phyloP scores from a whole-genome alignment of 306 rosid genomes.

The Glycyrrhiza uralensis region DNA sequence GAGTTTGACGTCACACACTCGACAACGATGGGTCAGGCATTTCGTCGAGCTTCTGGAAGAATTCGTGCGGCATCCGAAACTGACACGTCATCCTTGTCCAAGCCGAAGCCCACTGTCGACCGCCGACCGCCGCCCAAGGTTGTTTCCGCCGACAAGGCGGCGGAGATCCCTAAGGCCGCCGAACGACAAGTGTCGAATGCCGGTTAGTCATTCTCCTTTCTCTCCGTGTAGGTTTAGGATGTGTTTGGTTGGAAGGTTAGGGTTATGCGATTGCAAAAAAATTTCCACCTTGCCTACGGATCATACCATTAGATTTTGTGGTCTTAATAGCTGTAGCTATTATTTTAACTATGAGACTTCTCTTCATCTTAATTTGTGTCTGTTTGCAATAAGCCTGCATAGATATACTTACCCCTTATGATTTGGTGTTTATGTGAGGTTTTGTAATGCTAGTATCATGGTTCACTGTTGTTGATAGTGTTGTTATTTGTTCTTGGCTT shows the following conservation, averaged over 20 bases:
- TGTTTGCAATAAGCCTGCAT: neutral
- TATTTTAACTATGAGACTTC: neutral
- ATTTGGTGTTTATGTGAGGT: conserved; percentile 20
- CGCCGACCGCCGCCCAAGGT: conserved; percentile 44
- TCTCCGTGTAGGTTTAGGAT: neutral
- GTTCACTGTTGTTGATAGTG: conserved; percentile 23
- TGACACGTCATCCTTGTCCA: conserved; percentile 47
- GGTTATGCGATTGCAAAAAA: conserved; percentile 2
- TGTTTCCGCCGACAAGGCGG: conserved; percentile 25
- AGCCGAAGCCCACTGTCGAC: conserved; percentile 43
- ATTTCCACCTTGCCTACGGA: neutral
- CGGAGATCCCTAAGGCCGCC: conserved; percentile 37
- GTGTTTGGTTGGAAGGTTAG: neutral
- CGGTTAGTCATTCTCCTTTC: conserved; percentile 39
- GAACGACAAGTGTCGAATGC: conserved; percentile 31
- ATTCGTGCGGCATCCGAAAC: conserved; percentile 47
- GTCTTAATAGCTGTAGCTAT: neutral
- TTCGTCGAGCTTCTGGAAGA: conserved; percentile 93
- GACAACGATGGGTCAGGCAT: conserved; percentile 84
- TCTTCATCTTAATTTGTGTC: neutral
- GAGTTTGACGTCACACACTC: neutral
- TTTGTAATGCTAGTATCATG: neutral
- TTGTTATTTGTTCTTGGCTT: conserved; percentile 29
- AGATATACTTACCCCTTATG: neutral
- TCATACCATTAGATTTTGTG: neutral